Evolutionary conservation across 2,329 filamentous ascomycete species (phyloP), one percentile per base, ranked within the genome.

Genomic region (Diaporthe aspalathi): DNA sequence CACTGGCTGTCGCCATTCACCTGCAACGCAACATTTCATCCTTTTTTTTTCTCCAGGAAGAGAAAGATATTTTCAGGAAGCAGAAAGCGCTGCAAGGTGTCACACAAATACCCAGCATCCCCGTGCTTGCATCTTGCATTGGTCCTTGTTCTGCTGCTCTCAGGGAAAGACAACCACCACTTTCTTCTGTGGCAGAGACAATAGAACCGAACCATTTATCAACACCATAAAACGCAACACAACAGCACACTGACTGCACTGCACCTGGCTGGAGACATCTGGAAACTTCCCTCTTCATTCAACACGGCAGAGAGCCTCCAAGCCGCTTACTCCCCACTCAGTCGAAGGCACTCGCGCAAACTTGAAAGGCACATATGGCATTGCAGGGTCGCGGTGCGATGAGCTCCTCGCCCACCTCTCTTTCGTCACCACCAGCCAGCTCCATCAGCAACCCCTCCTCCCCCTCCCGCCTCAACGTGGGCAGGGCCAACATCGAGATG

Each of bases 351-450:
- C 27, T 43, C 49, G 60, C 60, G 12, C 12, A 35, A 45, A 49
- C 43, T 49, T 47, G 60, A 20, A 24, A 49, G 60, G 43, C 60
- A 50, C 60, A 9, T 65, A 65, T 65, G 60, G 60, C 60, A 65
- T 50, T 65, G 60, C 60, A 49, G 35, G 60, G 60, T 32, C 60
- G 60, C 60, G 45, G 78, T 72, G 79, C 82, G 74, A 82, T 84
- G 78, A 85, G 83, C 78, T 86, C 84, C 72, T 84, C 85, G 70
- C 80, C 85, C 71, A 81, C 82, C 43, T 83, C 85, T 66, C 82
- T 88, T 57, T 88, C 86, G 9, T 87, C 86, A 54, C 85, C 86
- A 22, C 86, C 86, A 2, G 85, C 84, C 24, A 84, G 82, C 72
- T 83, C 84, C 11, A 82, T 86, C 53, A 87, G 86, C 38, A 85